Evolutionary conservation across 768 basidiomycete species (phyloP), one percentile per base, ranked within the genome.

Genomic region (Leccinum rimulosum): DNA sequence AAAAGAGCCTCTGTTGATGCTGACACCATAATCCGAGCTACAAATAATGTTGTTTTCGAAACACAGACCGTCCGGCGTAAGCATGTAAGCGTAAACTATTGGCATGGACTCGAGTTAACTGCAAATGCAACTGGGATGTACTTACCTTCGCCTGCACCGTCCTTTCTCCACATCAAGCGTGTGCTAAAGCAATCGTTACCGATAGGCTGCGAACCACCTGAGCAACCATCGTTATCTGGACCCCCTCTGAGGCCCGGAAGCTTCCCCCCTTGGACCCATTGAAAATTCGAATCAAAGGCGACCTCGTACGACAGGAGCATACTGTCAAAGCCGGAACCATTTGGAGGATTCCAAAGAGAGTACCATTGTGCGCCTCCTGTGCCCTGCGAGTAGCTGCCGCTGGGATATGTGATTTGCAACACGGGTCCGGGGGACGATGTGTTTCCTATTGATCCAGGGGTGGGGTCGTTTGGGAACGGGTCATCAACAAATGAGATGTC

Each of bases 11-110:
- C 91, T 80, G 45, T 81, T 77, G 19, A 94, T 75, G 58, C 88
- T 90, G n/a, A 86, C 83, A 36, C 92, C 92, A 68, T 86, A 93
- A 60, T 88, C 88, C 9, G 78, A 70, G 67, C 91, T 88, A 75
- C 92, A 93, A 30, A 74, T 79, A 52, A 92, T 77, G 48, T 78
- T 74, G 45, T 71, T 68, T 22, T 83, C 73, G 6, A 74, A 74
- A 66, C 89, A 93, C 10, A 93, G 68, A 50, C 75, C 73, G 67
- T 86, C 82, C 6, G 84, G 75, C 1, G 80, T 79, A 4, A 88
- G 87, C 50, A 93, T 83, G 68, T 95, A 94, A 10, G 88, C 87
- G 71, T 93, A 94, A 9, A 88, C 91, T 93, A 66, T 50, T 35
- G 51, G 57, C 12, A 5, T 22, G 35, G 28, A 50, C 43, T 59